Base-by-base conservation (phyloP, 495 filamentous ascomycete species). In the Penicillium steckii region DNA sequence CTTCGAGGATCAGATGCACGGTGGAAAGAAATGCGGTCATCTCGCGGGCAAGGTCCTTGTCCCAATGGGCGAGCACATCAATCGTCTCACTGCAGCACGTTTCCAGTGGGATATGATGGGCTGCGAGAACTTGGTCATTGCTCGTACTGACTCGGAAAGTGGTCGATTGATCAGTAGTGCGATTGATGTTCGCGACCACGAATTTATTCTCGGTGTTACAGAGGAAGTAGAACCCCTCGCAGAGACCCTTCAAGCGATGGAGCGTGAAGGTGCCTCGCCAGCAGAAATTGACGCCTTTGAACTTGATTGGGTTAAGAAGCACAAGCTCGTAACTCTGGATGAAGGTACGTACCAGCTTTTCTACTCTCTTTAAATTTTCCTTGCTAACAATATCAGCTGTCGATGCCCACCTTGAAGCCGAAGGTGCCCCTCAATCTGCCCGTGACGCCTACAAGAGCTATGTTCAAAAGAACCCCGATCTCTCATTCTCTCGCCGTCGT, bases 41-140 rank as follows among this genome's bases (percentile, higher is more conserved):
- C 79, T 98, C 51, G 93, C 94, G 2, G 94, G 94, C 54, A 98
- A 98, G 70, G 94, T 98, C 1, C 76, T 98, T 10, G 94, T 98
- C 0, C 95, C 94, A 0, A 84, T 94, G 32, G 86, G 89, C 56
- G 94, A 98, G 60, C 94, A 98, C 71, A 95, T 97, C 74, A 97
- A 97, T 71, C 83, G 94, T 13, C 83, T 98, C 4, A 84, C 90
- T 24, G 91, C 95, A 15, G 85, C 94, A 2, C 84, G 94, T 46
- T 97, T 95, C 75, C 94, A 98, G 62, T 98, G 94, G 94, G 94
- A 98, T 60, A 78, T 95, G 33, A 96, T 98, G 93, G 94, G 93
- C 44, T 83, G 81, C 22, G 94, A 98, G 69, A 97, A 93, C 65
- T 77, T 97, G 17, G 80, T 97, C 21, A 95, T 98, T 60, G 94